Percentiles rank a stretch among this genome's conserved stretches.
These are phyloP conservation scores for Yamadazyma spencermartinsiae DNA, from an alignment of 1,139 yeast genomes.

Conservation along the genomic window DNA sequence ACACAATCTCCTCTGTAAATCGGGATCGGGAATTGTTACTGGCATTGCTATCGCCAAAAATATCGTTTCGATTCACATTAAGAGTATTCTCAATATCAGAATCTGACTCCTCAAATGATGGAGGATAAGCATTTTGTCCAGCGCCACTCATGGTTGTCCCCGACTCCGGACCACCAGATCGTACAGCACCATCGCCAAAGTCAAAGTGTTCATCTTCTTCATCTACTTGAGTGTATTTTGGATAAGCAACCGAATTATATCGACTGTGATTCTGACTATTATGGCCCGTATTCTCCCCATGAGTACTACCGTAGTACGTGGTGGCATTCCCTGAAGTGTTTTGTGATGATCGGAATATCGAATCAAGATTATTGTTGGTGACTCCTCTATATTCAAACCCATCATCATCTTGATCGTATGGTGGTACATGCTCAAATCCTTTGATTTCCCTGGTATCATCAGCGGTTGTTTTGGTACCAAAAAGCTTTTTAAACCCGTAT, in stretches of 20 bases:
- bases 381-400: constrained; percentile 50
- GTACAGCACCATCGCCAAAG: constrained; percentile 8
- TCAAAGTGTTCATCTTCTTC: constrained; percentile 17
- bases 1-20: constrained; percentile 25
- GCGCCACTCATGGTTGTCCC: not conserved
- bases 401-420: constrained; percentile 19
- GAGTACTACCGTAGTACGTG: constrained; percentile 14
- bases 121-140: not conserved
- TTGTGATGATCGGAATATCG: constrained; percentile 35
- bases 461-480: constrained; percentile 25
- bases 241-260: constrained; percentile 14
- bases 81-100: constrained; percentile 11
- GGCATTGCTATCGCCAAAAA: constrained; percentile 19
- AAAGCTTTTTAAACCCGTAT: constrained; percentile 32
- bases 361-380: constrained; percentile 46
- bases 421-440: constrained; percentile 14
- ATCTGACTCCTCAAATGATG: constrained; percentile 8
- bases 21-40: constrained; percentile 26
- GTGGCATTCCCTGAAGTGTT: constrained; percentile 25
- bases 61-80: constrained; percentile 13
- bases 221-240: constrained; percentile 13
- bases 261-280: constrained; percentile 15
- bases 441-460: constrained; percentile 10
- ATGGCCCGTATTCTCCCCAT: constrained; percentile 17
- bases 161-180: not conserved